Evolutionary conservation across 345 rosid species (phyloP).

Genomic region (Heritiera littoralis): DNA sequence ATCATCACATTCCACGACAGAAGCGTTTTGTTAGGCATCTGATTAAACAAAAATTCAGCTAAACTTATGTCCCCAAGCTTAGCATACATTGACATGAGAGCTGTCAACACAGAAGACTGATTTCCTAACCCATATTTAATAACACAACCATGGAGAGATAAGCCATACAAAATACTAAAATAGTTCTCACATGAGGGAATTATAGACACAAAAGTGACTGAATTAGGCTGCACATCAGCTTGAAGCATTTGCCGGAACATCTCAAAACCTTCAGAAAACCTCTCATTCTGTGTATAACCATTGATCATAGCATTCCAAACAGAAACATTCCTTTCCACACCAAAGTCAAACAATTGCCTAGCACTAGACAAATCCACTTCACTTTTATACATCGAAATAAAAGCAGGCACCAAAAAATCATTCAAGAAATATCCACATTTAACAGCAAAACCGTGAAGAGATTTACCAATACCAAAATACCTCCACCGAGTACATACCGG

Average conservation of each 20-base stretch:
- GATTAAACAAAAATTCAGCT: constrained; percentile 42
- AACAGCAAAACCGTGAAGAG: constrained; percentile 40
- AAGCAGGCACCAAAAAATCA: constrained; percentile 46
- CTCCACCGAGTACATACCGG: constrained; percentile 45
- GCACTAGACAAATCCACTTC: constrained; percentile 34
- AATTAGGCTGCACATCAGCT: constrained; percentile 33
- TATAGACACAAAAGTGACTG: constrained; percentile 44
- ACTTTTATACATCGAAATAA: constrained; percentile 50
- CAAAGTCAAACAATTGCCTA: constrained; percentile 37
- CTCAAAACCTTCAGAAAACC: constrained; percentile 40
- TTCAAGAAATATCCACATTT: constrained; percentile 39
- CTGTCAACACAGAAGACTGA: constrained; percentile 42
- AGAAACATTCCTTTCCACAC: constrained; percentile 30
- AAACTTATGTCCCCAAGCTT: constrained; percentile 37
- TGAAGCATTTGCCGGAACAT: constrained; percentile 39
- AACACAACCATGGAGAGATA: constrained; percentile 44
- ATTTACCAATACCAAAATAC: constrained; percentile 34
- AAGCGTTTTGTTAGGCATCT: constrained; percentile 32
- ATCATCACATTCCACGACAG: constrained; percentile 51
- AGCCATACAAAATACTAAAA: constrained; percentile 26
- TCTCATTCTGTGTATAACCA: constrained; percentile 36
- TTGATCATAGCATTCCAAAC: constrained; percentile 52
- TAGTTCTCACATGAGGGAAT: constrained; percentile 38
- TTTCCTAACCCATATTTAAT: constrained; percentile 42
- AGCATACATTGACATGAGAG: constrained; percentile 51